Conservation (phyloP, 73 alveolate genomes). For the Stentor roeselii region DNA sequence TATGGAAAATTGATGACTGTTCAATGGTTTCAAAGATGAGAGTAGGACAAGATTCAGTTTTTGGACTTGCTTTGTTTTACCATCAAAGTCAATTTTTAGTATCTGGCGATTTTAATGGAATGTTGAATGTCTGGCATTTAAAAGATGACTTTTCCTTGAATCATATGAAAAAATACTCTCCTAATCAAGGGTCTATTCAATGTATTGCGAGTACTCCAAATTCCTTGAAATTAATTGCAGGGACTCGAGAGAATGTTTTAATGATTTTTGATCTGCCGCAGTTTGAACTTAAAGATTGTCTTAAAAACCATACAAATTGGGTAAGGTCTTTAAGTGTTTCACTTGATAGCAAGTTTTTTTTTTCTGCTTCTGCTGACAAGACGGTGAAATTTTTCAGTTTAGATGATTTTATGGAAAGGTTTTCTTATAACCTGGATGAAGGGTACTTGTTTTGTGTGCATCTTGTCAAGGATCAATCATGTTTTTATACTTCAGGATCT, state of each 20-base stretch:
- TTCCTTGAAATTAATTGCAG: background rate
- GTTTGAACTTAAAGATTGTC: background rate
- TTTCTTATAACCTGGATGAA: background rate
- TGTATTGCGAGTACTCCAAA: too few relatives aligned
- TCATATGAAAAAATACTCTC: too few relatives aligned
- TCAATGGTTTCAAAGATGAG: too few relatives aligned
- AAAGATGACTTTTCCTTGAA: too few relatives aligned
- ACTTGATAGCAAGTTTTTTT: background rate
- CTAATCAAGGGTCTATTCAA: too few relatives aligned
- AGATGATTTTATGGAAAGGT: background rate
- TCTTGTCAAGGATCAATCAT: background rate
- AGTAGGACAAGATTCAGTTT: too few relatives aligned
- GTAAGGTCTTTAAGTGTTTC: background rate
- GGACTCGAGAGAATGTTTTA: background rate
- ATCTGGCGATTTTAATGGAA: too few relatives aligned
- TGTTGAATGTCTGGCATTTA: too few relatives aligned
- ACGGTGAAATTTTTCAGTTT: background rate
- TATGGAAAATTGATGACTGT: background rate
- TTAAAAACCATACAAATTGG: background rate
- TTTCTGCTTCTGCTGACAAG: slow-evolving; percentile 5
- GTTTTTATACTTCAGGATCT: background rate
- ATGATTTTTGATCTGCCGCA: background rate
- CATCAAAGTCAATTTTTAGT: too few relatives aligned
- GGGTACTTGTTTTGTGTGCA: background rate
- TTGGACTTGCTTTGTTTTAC: too few relatives aligned